These are phyloP conservation scores for Chlamydomonas sphaeroides DNA, from an alignment of 139 green algal genomes.

Conservation along the genomic window DNA sequence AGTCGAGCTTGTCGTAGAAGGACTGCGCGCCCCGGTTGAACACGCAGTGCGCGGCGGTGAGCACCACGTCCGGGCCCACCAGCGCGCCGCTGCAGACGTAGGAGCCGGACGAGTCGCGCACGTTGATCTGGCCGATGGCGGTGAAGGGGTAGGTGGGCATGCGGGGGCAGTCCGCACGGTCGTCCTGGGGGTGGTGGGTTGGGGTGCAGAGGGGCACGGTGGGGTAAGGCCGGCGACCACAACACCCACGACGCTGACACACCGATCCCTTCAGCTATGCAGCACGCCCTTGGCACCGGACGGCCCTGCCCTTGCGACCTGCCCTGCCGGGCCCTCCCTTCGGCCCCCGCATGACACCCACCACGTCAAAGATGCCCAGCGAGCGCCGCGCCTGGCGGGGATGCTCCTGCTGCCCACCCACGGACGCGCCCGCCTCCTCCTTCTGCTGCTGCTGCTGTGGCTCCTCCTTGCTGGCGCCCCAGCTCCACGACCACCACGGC, in stretches of 20 bases:
- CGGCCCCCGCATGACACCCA: no score
- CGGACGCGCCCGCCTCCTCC: neutral
- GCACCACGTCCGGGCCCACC: slow-evolving; percentile 57
- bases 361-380: slow-evolving; percentile 22
- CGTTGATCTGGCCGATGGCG: slow-evolving; percentile 58
- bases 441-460: neutral
- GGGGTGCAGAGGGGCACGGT: neutral
- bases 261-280: no score
- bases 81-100: slow-evolving; percentile 63
- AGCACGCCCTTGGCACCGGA: no score
- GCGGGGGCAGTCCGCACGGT: slow-evolving; percentile 40
- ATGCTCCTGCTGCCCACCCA: neutral
- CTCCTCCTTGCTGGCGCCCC: neutral
- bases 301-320: no score
- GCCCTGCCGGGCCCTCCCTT: no score
- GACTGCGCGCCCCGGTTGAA: slow-evolving; percentile 48
- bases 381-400: slow-evolving; percentile 2
- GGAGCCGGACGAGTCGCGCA: slow-evolving; percentile 44
- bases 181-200: neutral
- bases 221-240: no score
- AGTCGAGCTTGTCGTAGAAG: slow-evolving; percentile 59
- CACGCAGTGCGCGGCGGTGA: slow-evolving; percentile 66
- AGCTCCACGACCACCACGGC: neutral
- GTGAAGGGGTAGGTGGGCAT: slow-evolving; percentile 54
- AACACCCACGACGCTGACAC: no score